Base-by-base conservation (phyloP, 2,329 filamentous ascomycete genomes). In the Graphilbum fragrans region DNA sequence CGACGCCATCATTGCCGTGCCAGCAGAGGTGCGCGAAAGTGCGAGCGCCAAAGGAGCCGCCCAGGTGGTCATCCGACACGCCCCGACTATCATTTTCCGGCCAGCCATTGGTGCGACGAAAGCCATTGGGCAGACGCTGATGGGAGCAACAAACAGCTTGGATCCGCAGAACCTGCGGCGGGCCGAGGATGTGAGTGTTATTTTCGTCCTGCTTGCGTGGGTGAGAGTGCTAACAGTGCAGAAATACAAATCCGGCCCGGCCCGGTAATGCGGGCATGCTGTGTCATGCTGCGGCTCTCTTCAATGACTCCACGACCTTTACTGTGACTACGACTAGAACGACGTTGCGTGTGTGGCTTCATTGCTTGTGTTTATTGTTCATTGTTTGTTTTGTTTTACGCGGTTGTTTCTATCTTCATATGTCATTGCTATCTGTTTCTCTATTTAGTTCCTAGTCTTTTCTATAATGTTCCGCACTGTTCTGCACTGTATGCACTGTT, bases 1-100 rank as follows among this genome's bases (percentile, higher is more conserved):
- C 43, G 87, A 98, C 61, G 92, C 90, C 10, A 86, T 98, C 44
- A 90, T 98, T 52, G 92, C 90, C 2, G 86, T 98, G 21, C 90
- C 92, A 1, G 85, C 82, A 0, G 90, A 96, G 57, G 76, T 94
- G 1, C 81, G 94, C 69, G 87, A 95, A 53, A 87, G 83, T 53
- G 75, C 78, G 19, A 87, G 77, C 45, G 88, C 90, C 1, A 76
- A 79, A 34, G 86, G 85, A 2, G 86, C 84, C 1, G 86, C 86
- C 14, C 78, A 69, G 53, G 88, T 82, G 2, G 78, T 98, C 17
- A 70, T 81, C 46, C 81, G 74, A 58, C 77, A 85, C 51, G 87
- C 88, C 23, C 92, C 92, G n/a, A 95, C 88, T 0, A 86, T 96
- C 18, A 82, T 98, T 39, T 76, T 98, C 50, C 70, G 88, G 42